Base-by-base conservation (phyloP, 768 basidiomycete genomes). In the Russula brevipes region DNA sequence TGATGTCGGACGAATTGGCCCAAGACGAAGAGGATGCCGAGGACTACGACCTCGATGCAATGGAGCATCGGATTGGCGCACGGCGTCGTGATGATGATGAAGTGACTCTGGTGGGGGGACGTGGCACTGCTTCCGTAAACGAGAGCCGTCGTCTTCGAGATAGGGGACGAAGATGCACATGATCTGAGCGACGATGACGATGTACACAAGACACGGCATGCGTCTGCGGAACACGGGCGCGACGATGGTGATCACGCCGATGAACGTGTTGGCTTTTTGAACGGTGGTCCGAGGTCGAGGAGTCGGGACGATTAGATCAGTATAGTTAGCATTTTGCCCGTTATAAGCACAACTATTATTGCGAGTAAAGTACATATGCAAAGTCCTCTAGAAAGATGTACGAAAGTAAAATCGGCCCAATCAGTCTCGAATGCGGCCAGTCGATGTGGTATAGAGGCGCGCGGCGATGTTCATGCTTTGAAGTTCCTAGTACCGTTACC, bases 381-480 rank as follows among this genome's bases (percentile, higher is more conserved):
- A 42, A 60, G 44, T 41, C 57, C n/a, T 59, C 56, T 60, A 65
- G 52, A 38, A 44, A 45, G 36, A 60, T 57, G 54, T 61, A 60
- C 17, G 42, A 64, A 61, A 64, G 61, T 50, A 61, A 59, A 14
- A 55, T 63, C 54, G 46, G 45, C 39, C 47, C 61, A 55, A 61
- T 67, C 67, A 76, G 63, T 92, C 91, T 69, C 91, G 78, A 67
- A 91, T 90, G 64, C 91, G 88, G 64, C 91, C 91, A 39, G 91
- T 88, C 39, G 91, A 93, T 39, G 89, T 87, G 8, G 91, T 89
- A 74, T 92, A 94, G 58, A 92, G 76, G 54, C 94, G 86, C 59
- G 91, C 86, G 59, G 92, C 92, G 66, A 94, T 92, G 74, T 94
- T 94, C 94, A 95, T 95, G 65, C 91, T 91, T 81, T 95, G 92